Base-by-base conservation (phyloP, 1,284 basidiomycete genomes). In the Moesziomyces aphidis region DNA sequence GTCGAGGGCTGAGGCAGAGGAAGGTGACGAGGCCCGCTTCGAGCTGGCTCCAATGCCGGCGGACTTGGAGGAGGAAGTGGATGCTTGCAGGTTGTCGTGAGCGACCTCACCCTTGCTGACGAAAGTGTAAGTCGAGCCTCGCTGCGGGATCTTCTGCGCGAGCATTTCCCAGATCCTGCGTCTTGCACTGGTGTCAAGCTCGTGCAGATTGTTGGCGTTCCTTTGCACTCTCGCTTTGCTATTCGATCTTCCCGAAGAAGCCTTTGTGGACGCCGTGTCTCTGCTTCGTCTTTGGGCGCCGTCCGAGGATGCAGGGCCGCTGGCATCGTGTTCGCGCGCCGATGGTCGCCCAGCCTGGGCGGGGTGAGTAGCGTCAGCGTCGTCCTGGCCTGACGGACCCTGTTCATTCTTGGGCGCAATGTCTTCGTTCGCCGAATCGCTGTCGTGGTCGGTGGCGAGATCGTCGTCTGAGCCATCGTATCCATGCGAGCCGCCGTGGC, bases 111-210 rank as follows among this genome's bases (percentile, higher is more conserved):
- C 72, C 42, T 74, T 69, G 54, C 66, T 74, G 54, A 74, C 66
- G 21, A 74, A 74, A 5, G 66, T 74, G 43, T 74, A 74, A 3
- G 72, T 74, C 3, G 72, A 74, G 6, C 72, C 72, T n/a, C 72
- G 72, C 31, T 74, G 66, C 24, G 72, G 62, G 39, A 70, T 69
- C 62, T 70, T 74, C 19, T 66, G 62, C 3, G 72, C 65, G 1
- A 74, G 60, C 66, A 74, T 74, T 47, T 74, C 72, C 72, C 72
- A 74, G 47, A 74, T 74, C 34, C 72, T 58, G 0, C 72, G 55
- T 21, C 72, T 50, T 4, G 72, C 72, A 22, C 34, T 61, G 6
- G 56, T 66, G 31, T 69, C 72, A 45, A 74, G 66, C 51, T 74
- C 72, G 48, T 73, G 50, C 15, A 73, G 53, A 31, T 21, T 61